Evolutionary conservation across 2,329 filamentous ascomycete species (phyloP).

Genomic region (Paraphoma sp.): DNA sequence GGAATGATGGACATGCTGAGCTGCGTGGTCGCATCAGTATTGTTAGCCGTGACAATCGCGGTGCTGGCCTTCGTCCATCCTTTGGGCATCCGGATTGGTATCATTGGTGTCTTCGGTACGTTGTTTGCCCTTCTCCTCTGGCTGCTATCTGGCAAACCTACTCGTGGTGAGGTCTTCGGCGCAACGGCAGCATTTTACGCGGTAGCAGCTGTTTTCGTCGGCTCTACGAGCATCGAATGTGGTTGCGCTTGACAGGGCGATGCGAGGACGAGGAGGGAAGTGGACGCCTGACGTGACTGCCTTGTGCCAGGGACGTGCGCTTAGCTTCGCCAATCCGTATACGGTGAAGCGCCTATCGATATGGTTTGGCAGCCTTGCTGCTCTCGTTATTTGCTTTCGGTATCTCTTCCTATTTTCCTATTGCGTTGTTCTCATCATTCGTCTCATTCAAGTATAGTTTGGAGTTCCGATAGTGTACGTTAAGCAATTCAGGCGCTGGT

Average conservation of each 20-base stretch:
- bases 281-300: background rate
- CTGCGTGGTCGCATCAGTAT: background rate
- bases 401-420: background rate
- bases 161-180: constrained; percentile 12
- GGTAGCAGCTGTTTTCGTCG: constrained; percentile 11
- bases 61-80: background rate
- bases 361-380: background rate
- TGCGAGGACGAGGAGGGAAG: background rate
- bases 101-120: constrained; percentile 8
- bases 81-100: background rate
- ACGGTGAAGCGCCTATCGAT: background rate
- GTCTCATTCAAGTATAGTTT: no score
- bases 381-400: background rate
- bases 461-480: background rate
- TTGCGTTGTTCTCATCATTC: no score
- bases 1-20: constrained; percentile 2
- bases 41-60: background rate
- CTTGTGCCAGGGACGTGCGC: background rate
- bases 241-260: background rate
- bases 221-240: background rate
- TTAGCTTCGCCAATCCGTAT: background rate
- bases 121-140: constrained; percentile 12
- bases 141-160: constrained; percentile 3
- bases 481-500: background rate
- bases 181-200: constrained; percentile 18